Base-by-base conservation (phyloP, 1,284 basidiomycete species). In the Trichosporon faecale region DNA sequence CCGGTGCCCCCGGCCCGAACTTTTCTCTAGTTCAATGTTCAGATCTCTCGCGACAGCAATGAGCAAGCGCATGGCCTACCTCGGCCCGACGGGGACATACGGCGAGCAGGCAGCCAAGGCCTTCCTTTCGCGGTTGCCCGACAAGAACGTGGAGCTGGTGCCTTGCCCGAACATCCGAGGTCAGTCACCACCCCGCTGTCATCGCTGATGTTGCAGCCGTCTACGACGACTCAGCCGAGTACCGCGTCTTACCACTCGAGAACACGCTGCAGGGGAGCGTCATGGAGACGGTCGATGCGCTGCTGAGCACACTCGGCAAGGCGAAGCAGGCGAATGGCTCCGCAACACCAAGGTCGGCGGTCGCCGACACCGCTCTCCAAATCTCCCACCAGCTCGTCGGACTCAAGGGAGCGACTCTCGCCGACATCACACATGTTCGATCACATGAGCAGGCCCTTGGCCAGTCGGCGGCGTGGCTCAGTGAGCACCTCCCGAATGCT, bases 361-460 rank as follows among this genome's bases (percentile, higher is more conserved):
- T 75, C 2, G 66, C 66, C 16, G 72, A 75, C 64, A 72, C 70
- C 23, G 63, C 70, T 8, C 73, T 83, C 21, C 73, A 73, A 8
- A 82, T 84, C 25, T 69, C 75, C 31, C 83, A 84, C 71, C 78
- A 78, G 64, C 74, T 84, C 18, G 80, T 84, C 11, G 82, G 74
- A 0, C 68, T 70, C 21, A 67, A 66, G 40, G 81, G 80, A 8
- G 72, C 71, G 9, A 72, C 61, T 35, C 65, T 82, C 67, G 72
- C 73, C 16, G 74, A 80, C 44, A 76, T 84, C 23, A 67, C 46
- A 14, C 80, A 76, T 74, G 79, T 84, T 8, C 73, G 78, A 55
- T 77, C 74, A 29, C 83, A 84, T 70, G 83, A 84, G 68, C 83
- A 84, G 80, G 83, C 83, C 3, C 72, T 84, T 3, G 82, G 82